These are phyloP conservation scores for Flaveria floridana DNA, from an alignment of 140 eudicot species.

Conservation along the genomic window DNA sequence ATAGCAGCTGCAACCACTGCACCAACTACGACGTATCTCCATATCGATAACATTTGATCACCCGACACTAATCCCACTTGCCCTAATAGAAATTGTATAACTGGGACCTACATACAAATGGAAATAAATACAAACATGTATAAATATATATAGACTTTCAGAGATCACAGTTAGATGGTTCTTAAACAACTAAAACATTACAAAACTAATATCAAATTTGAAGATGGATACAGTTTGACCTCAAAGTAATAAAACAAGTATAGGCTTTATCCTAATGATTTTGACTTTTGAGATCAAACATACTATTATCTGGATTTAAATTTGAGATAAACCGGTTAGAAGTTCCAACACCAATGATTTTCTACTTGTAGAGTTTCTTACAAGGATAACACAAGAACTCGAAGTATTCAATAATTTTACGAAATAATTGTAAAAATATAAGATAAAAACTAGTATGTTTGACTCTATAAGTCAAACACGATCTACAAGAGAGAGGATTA, in stretches of 20 bases:
- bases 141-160: neutral
- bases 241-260: neutral
- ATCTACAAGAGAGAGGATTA: constrained; percentile 30
- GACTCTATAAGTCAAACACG: constrained; percentile 14
- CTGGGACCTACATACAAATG: constrained; percentile 62
- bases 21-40: constrained; percentile 99
- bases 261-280: neutral
- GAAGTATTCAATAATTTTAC: neutral
- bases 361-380: neutral
- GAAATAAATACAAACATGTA: neutral
- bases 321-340: neutral
- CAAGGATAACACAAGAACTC: neutral
- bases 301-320: neutral
- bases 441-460: neutral
- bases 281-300: constrained; percentile 19
- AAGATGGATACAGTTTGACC: constrained; percentile 7
- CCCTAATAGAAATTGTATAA: constrained; percentile 78
- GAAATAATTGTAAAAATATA: neutral
- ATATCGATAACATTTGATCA: constrained; percentile 84
- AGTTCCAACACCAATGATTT: neutral
- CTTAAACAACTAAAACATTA: neutral
- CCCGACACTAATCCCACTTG: constrained; percentile 84
- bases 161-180: neutral
- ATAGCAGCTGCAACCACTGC: constrained; percentile 90
- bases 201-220: neutral